These are phyloP conservation scores for Vickermania spadyakhi DNA, from an alignment of 208 protist species.

Conservation along the genomic window DNA sequence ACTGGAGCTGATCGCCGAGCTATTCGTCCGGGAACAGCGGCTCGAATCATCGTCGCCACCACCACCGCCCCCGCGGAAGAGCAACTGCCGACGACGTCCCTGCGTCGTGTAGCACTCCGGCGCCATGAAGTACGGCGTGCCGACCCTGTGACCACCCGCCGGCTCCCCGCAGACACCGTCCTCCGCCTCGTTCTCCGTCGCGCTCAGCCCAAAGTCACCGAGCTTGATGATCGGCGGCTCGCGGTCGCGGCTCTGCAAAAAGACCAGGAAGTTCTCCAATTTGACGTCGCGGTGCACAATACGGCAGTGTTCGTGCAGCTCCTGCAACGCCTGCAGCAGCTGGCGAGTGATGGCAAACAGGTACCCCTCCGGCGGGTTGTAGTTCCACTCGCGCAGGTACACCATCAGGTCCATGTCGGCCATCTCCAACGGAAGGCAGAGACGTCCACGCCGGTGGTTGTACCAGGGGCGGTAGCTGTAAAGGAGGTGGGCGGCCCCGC, in stretches of 20 bases:
- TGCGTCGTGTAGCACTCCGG: conserved; percentile 26
- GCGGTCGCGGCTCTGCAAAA: conserved; percentile 9
- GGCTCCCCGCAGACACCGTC: not conserved
- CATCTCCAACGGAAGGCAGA: conserved; percentile 20
- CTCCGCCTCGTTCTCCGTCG: not conserved
- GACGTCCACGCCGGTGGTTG: conserved; percentile 5
- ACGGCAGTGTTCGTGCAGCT: conserved; percentile 16
- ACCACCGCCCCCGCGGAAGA: too few species aligned
- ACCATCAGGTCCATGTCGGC: conserved; percentile 9
- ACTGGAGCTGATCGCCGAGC: conserved; percentile 5
- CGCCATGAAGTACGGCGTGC: conserved; percentile 41
- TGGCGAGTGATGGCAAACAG: conserved; percentile 12
- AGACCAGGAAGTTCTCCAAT: conserved; percentile 89
- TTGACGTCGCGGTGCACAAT: conserved; percentile 89
- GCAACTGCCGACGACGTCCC: too few species aligned
- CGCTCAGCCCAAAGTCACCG: conserved; percentile 58
- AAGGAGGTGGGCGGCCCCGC: conserved; percentile 9
- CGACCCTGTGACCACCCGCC: too few species aligned
- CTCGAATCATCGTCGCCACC: too few species aligned
- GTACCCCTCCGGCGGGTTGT: conserved; percentile 4
- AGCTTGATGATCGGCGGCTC: conserved; percentile 27
- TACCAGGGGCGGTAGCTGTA: conserved; percentile 15
- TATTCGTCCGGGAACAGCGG: conserved; percentile 19
- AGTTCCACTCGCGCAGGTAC: conserved; percentile 5
- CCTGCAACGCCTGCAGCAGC: conserved; percentile 12